Evolutionary conservation across 805 yeast genomes (phyloP).

Genomic region (Kockiozyma suomiensis): DNA sequence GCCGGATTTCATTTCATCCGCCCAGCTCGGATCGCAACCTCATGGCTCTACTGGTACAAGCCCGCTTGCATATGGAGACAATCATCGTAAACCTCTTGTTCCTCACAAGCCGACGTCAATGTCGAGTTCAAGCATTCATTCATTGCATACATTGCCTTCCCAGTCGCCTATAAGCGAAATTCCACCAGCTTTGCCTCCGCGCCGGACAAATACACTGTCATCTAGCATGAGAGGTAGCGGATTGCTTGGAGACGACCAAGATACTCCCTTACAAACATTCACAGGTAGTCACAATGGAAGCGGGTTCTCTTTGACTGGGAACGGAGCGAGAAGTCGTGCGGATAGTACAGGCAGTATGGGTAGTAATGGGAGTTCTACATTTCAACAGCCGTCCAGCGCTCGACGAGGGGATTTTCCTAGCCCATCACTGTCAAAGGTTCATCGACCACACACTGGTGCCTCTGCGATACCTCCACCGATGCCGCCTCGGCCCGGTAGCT

Average conservation of each 20-base stretch:
- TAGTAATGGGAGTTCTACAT: neutral
- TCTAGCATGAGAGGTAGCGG: neutral
- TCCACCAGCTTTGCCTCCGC: slow-evolving; percentile 29
- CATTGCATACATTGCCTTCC: slow-evolving; percentile 12
- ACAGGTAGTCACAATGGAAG: neutral
- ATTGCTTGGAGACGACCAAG: slow-evolving; percentile 12
- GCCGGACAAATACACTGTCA: slow-evolving; percentile 13
- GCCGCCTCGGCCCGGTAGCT: slow-evolving; percentile 22
- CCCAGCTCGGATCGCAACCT: neutral
- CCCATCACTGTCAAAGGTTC: slow-evolving; percentile 21
- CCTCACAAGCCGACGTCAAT: slow-evolving; percentile 26
- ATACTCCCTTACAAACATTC: slow-evolving; percentile 30
- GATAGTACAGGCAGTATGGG: slow-evolving; percentile 13
- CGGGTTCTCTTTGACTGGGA: neutral
- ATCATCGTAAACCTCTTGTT: slow-evolving; percentile 12
- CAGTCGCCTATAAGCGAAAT: slow-evolving; percentile 13
- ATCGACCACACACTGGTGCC: neutral
- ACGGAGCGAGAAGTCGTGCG: slow-evolving; percentile 3
- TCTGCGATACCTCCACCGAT: slow-evolving; percentile 12
- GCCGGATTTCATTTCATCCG: slow-evolving; percentile 50
- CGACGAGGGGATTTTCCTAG: slow-evolving; percentile 26
- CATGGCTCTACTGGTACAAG: neutral
- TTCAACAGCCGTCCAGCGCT: neutral
- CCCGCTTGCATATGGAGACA: neutral
- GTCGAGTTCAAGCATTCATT: slow-evolving; percentile 17